These are phyloP conservation scores for Aspergillus tamarii DNA, from an alignment of 2,329 filamentous ascomycete genomes.

Conservation along the genomic window DNA sequence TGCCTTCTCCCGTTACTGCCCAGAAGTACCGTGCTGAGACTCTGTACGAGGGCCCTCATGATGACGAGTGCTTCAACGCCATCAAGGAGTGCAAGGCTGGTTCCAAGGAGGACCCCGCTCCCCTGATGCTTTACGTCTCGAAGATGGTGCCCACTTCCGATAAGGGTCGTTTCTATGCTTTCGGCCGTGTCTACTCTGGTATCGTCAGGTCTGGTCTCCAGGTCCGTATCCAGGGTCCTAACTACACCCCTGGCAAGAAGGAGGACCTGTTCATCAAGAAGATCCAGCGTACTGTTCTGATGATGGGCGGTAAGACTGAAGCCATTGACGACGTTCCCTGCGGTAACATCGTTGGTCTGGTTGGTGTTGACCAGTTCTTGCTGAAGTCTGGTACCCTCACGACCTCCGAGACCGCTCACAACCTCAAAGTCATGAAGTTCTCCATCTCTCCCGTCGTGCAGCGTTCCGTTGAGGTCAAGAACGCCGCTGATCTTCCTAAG, in stretches of 20 bases:
- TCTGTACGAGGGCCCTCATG: slow-evolving; percentile 94
- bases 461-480: slow-evolving; percentile 99
- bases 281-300: slow-evolving; percentile 98
- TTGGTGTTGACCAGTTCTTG: slow-evolving; percentile 99
- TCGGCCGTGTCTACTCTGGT: slow-evolving; percentile 99
- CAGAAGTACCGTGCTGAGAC: slow-evolving; percentile 98
- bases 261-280: slow-evolving; percentile 99
- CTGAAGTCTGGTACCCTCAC: slow-evolving; percentile 99
- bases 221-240: slow-evolving; percentile 99
- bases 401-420: slow-evolving; percentile 96
- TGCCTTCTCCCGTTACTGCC: slow-evolving; percentile 92
- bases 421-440: slow-evolving; percentile 99
- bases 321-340: slow-evolving; percentile 98
- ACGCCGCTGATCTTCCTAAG: slow-evolving; percentile 99
- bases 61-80: slow-evolving; percentile 91
- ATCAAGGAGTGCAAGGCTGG: slow-evolving; percentile 59
- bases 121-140: slow-evolving; percentile 99
- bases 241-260: slow-evolving; percentile 98
- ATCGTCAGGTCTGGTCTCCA: slow-evolving; percentile 97
- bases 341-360: slow-evolving; percentile 99
- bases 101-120: slow-evolving; percentile 66
- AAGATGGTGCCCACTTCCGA: slow-evolving; percentile 99
- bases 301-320: slow-evolving; percentile 99
- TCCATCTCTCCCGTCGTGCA: slow-evolving; percentile 98
- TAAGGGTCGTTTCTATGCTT: slow-evolving; percentile 99